Evolutionary conservation across 2,329 filamentous ascomycete genomes (phyloP), one percentile per base, ranked within the genome.

Genomic region (Neofusicoccum laricinum): DNA sequence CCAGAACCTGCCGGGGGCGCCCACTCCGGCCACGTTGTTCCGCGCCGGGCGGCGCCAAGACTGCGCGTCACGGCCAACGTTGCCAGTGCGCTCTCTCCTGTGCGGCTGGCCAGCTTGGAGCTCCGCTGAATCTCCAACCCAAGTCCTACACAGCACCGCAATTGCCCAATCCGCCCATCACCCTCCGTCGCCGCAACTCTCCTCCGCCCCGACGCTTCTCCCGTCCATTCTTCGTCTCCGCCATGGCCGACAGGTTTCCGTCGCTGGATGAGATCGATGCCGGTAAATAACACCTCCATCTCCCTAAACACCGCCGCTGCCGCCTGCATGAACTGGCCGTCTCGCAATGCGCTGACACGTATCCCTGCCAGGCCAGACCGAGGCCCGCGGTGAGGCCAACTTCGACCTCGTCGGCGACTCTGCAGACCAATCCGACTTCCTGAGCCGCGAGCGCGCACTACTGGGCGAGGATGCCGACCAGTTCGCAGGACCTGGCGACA

Each of bases 401-500:
- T 77, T 82, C 65, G 77, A 82, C 66, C 77, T 80, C 64, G 78
- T 86, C 41, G 82, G 84, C 67, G 84, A 82, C 67, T 81, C 84
- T 10, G 82, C 86, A 34, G 88, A 89, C 36, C 83, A 86, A 67
- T 88, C 92, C 73, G 92, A 97, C 79, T 98, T 99, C 77, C 87
- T 98, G 55, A 88, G 91, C 67, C 91, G 94, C 70, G 95, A 99
- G 81, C 92, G 93, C 74, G 95, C 93, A 67, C 80, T 90, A 17
- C 87, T 99, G 7, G 95, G 95, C 69, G 95, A 97, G 68, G 95
- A 98, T 77, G 95, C 95, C 66, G 86, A 93, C 71, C 91, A 93
- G 81, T 99, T 99, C 78, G 85, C 90, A 68, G 90, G 91, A 36
- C 85, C 87, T 66, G 88, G 89, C 73, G 92, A 96, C 77, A 82